Conservation (phyloP, 495 filamentous ascomycete genomes). For the Aspergillus ostianus region DNA sequence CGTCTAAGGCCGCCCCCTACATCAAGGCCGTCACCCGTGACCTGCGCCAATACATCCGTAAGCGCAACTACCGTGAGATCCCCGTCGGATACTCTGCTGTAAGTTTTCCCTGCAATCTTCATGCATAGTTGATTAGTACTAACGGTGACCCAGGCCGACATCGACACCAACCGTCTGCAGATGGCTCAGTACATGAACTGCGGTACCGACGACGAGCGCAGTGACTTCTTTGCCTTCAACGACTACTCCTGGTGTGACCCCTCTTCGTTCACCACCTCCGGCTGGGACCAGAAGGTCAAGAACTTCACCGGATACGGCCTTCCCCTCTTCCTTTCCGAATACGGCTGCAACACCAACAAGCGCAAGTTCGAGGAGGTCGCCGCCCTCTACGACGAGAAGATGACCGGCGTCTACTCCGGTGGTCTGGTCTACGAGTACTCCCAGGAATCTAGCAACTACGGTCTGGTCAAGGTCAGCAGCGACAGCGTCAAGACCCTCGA, state of each 20-base stretch:
- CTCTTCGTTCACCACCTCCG: constrained; percentile 71
- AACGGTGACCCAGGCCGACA: constrained; percentile 50
- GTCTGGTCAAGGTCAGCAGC: constrained; percentile 69
- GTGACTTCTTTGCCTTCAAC: constrained; percentile 97
- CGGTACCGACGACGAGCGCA: constrained; percentile 77
- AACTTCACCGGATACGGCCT: constrained; percentile 87
- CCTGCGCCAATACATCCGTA: constrained; percentile 80
- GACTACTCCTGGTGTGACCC: constrained; percentile 97
- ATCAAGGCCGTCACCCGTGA: constrained; percentile 94
- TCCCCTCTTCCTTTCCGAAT: constrained; percentile 94
- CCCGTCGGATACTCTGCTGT: constrained; percentile 90
- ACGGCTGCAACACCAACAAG: constrained; percentile 78
- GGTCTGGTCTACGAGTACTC: constrained; percentile 96
- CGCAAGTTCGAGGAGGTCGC: constrained; percentile 80
- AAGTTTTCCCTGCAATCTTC: constrained; percentile 8
- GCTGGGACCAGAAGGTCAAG: constrained; percentile 90
- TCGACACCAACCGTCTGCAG: constrained; percentile 81
- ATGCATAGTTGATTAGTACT: constrained; percentile 30
- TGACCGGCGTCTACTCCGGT: constrained; percentile 92
- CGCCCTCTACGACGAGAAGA: constrained; percentile 76
- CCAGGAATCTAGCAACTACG: constrained; percentile 71
- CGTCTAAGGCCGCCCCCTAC: constrained; percentile 73
- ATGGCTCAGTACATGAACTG: constrained; percentile 95
- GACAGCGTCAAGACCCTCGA: constrained; percentile 50
- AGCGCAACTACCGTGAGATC: constrained; percentile 70